Evolutionary conservation across 2,329 filamentous ascomycete species (phyloP).

Genomic region (Alternaria brassicicola): DNA sequence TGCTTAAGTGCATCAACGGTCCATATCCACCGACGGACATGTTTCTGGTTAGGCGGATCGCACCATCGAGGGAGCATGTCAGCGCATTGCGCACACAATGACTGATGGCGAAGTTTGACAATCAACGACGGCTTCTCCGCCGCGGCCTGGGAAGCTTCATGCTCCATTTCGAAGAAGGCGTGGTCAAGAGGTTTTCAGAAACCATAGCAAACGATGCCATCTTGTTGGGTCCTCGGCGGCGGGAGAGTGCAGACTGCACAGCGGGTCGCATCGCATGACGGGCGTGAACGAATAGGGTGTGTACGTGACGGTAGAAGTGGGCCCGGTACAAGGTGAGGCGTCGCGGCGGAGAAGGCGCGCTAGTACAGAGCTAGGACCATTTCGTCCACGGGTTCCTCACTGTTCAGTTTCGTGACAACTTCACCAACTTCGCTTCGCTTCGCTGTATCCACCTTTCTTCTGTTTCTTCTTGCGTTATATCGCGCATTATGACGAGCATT

Average conservation of each 20-base stretch:
- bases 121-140: not conserved
- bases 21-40: not conserved
- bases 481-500: conserved; percentile 60
- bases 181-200: too few species aligned
- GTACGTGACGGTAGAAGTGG: not conserved
- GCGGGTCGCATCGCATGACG: too few species aligned
- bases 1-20: not conserved
- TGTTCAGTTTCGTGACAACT: conserved; percentile 1
- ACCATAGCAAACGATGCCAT: too few species aligned
- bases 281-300: not conserved
- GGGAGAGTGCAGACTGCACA: too few species aligned
- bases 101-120: not conserved
- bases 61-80: not conserved
- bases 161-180: not conserved
- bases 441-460: not conserved
- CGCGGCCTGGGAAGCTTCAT: not conserved
- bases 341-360: conserved; percentile 1
- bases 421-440: conserved; percentile 8
- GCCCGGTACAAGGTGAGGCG: not conserved
- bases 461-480: not conserved
- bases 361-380: conserved; percentile 11
- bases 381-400: not conserved
- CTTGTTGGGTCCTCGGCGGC: too few species aligned
- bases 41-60: not conserved
- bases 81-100: not conserved